Evolutionary conservation across 371 early-diverging fungal species (phyloP).

Genomic region (Mortierella sp.): DNA sequence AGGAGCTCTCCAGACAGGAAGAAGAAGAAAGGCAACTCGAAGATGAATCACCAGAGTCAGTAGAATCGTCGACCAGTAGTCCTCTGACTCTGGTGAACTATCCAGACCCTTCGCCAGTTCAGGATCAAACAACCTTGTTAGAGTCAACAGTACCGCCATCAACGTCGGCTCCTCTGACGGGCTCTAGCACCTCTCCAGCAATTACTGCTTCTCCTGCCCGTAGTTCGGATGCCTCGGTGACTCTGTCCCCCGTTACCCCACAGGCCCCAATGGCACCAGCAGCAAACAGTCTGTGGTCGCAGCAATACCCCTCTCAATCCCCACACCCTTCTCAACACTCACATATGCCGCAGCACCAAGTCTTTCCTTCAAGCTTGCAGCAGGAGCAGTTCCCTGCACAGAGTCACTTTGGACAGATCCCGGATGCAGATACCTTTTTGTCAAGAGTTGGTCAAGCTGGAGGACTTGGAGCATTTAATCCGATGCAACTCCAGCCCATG

Average conservation of each 20-base stretch:
- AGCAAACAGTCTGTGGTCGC: slow-evolving; percentile 24
- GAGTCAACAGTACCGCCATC: no score
- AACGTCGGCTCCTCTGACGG: no score
- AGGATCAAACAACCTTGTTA: no score
- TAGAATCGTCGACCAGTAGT: not conserved
- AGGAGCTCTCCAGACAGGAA: slow-evolving; percentile 33
- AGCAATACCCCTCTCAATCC: slow-evolving; percentile 31
- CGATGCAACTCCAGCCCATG: slow-evolving; percentile 12
- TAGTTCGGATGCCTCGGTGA: not conserved
- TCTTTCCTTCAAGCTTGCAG: slow-evolving; percentile 31
- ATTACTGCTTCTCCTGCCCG: no score
- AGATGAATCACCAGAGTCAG: not conserved
- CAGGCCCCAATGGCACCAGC: slow-evolving; percentile 21
- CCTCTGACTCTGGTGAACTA: no score
- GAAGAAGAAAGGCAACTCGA: slow-evolving; percentile 31
- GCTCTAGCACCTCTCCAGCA: slow-evolving; percentile 3
- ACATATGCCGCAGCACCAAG: slow-evolving; percentile 13
- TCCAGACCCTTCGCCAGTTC: no score
- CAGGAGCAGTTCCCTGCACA: slow-evolving; percentile 33
- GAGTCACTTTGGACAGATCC: slow-evolving; percentile 36
- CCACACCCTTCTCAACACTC: slow-evolving; percentile 22
- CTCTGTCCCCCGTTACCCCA: slow-evolving; percentile 21
- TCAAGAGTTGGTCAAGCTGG: slow-evolving; percentile 16
- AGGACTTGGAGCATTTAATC: slow-evolving; percentile 24
- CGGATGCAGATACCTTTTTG: slow-evolving; percentile 22